Base-by-base conservation (phyloP, 2,329 filamentous ascomycete species). In the Acephala macrosclerotiorum region DNA sequence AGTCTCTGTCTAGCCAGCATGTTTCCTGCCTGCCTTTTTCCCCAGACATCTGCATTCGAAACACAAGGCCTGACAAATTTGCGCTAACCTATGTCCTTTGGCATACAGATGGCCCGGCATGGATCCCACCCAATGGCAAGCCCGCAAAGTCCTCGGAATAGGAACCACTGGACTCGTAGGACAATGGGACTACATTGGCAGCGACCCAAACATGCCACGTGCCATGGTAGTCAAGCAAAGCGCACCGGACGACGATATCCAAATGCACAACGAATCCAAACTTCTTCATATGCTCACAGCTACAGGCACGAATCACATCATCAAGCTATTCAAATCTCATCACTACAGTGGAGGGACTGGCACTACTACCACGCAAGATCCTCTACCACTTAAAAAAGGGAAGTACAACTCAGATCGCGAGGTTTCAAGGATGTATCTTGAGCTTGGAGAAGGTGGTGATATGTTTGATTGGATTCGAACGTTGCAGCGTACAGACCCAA, bases 361-460 rank as follows among this genome's bases (percentile, higher is more conserved):
- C 6, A 38, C 58, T 5, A 26, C 22, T 25, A 12, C 18, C 20
- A 25, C 14, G 1, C 29, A 25, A n/a, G 42, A 61, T 38, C 26
- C 42, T 6, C n/a, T 61, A 14, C 58, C 42, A 20, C 29, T 29
- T 20, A 14, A 16, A 33, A 14, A 45, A n/a, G 42, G 12, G 6
- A 9, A 12, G 18, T 61, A 61, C 26, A 26, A 61, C 53, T 5
- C 8, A 12, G 33, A 35, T 22, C 3, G 22, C 7, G 36, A 53
- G 29, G 42, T 61, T 36, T 20, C 42, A 25, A 49, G 58, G 12
- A 53, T 61, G 26, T 61, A 61, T 38, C 58, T 61, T 35, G 58
- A 61, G 20, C 38, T 49, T 9, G 9, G 42, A 8, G 18, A 29
- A 7, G 26, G 16, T 20, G 42, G 58, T 9, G 45, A 36, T 53